Base-by-base conservation (phyloP, 2,329 filamentous ascomycete species). In the Colletotrichum musicola region DNA sequence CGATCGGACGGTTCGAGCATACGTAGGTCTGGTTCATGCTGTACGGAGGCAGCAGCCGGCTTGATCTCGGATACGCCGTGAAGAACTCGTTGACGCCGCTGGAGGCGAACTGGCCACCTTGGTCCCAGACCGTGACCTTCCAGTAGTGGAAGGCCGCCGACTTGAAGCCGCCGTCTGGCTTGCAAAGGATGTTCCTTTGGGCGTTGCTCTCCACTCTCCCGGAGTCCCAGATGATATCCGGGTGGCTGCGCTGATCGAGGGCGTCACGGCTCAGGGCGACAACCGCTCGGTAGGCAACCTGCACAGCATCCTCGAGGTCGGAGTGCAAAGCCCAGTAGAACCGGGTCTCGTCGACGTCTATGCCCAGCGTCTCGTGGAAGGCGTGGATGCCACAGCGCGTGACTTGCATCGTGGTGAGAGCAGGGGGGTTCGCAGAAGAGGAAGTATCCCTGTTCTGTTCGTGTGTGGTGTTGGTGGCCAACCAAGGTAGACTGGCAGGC, bases 21-120 rank as follows among this genome's bases (percentile, higher is more conserved):
- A 75, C 74, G 68, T 82, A 81, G 18, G 76, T 80, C 60, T 81
- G 79, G 58, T 81, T 81, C 79, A 82, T 81, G 69, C 79, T 81
- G 56, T 79, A 81, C 1, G 79, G 79, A 9, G 79, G 80, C 16
- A 81, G 64, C 16, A 80, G 70, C 54, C 73, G 75, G 7, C 75
- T 77, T 1, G 63, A 75, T 54, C 77, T 73, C 12, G 79, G 78
- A 44, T 81, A 81, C 3, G 80, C 77, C 1, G 79, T 81, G 71
- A 80, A 82, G 64, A 81, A 80, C 54, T 78, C 76, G 35, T 80
- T 78, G 16, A 73, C 25, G 0, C 68, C 49, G 53, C 77, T 77
- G 6, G 66, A 71, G 1, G 71, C 71, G n/a, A 68, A 38, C 7
- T 73, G 68, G 2, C 72, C 77, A 69, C 78, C 54, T 30, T 77